phyloP scores from a whole-genome alignment of 805 yeast genomes.

The Ogataea nitratoaversa region DNA sequence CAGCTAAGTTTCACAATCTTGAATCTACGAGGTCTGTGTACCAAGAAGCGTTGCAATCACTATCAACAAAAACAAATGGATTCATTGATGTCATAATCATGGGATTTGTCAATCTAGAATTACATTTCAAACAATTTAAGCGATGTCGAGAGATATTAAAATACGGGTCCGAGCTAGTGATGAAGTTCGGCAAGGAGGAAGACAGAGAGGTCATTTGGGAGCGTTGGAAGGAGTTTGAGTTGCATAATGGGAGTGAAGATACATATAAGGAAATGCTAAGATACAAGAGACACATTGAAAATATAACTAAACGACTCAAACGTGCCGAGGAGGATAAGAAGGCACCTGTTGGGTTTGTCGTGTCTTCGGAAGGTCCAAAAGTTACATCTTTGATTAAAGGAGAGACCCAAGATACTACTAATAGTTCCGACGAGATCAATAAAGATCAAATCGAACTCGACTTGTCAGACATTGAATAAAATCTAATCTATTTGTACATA shows the following conservation, averaged over 20 bases:
- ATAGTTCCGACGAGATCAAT: conserved; percentile 27
- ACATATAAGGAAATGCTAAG: conserved; percentile 72
- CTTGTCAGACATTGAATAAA: conserved; percentile 25
- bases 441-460: conserved; percentile 64
- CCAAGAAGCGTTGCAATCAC: conserved; percentile 42
- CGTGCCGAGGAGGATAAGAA: conserved; percentile 13
- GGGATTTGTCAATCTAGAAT: conserved; percentile 58
- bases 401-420: conserved; percentile 3
- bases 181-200: conserved; percentile 27
- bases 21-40: conserved; percentile 44
- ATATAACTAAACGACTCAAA: conserved; percentile 16
- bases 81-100: conserved; percentile 39
- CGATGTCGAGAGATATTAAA: conserved; percentile 63
- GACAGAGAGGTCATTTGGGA: conserved; percentile 46
- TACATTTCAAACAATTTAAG: conserved; percentile 42
- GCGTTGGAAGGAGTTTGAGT: conserved; percentile 72
- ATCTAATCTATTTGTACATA: no score
- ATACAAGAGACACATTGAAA: conserved; percentile 41
- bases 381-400: conserved; percentile 24
- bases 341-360: conserved; percentile 48
- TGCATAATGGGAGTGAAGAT: conserved; percentile 63
- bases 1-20: conserved; percentile 36
- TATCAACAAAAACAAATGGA: conserved; percentile 25
- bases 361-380: conserved; percentile 34
- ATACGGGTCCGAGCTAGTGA: conserved; percentile 45